Evolutionary conservation across 768 basidiomycete genomes (phyloP).

Genomic region (Russula lepida): DNA sequence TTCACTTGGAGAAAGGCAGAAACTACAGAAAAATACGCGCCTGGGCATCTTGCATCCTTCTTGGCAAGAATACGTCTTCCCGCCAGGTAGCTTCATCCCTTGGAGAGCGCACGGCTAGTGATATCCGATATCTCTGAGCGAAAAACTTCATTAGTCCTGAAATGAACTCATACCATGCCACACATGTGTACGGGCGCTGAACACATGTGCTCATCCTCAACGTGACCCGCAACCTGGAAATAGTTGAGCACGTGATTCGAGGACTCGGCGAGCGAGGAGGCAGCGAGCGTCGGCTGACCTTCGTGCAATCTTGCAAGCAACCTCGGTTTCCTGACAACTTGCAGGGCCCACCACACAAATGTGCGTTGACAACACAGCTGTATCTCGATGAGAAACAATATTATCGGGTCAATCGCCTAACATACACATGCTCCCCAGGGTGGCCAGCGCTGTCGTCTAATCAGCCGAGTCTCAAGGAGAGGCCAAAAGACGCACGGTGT

Average conservation of each 20-base stretch:
- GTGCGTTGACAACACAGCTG: constrained; percentile 44
- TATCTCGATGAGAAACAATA: background rate
- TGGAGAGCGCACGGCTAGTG: constrained; percentile 17
- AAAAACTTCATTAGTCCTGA: background rate
- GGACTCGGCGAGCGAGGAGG: too few species aligned
- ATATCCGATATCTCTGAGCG: background rate
- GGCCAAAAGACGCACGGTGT: constrained; percentile 33
- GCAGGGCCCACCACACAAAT: constrained; percentile 50
- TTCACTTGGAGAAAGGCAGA: too few species aligned
- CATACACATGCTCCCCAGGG: constrained; percentile 46
- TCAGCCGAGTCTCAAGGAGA: background rate
- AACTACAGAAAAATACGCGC: background rate
- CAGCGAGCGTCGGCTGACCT: constrained; percentile 30
- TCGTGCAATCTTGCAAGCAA: constrained; percentile 44
- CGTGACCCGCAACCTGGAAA: constrained; percentile 40
- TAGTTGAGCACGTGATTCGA: background rate
- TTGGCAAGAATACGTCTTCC: constrained; percentile 11
- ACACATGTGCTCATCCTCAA: constrained; percentile 44
- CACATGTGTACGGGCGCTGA: constrained; percentile 47
- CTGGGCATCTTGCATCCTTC: constrained; percentile 12
- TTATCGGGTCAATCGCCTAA: background rate
- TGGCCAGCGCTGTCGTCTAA: constrained; percentile 44
- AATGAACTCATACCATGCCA: constrained; percentile 35
- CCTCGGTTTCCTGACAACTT: constrained; percentile 38
- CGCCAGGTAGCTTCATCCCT: constrained; percentile 1